These are phyloP conservation scores for Arthrobotrys sphaeroides DNA, from an alignment of 2,329 filamentous ascomycete species.

Conservation along the genomic window DNA sequence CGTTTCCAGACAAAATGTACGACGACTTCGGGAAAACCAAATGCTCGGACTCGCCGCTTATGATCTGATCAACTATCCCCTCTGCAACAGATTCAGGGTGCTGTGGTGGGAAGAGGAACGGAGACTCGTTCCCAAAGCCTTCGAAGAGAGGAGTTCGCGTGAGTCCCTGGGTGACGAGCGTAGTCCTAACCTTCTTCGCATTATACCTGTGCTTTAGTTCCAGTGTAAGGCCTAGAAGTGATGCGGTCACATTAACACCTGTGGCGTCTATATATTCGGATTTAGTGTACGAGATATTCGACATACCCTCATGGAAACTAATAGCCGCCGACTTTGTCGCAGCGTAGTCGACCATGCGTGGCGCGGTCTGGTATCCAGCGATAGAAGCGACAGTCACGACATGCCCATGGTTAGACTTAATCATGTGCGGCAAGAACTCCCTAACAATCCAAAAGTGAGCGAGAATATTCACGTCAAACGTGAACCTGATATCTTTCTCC, in stretches of 20 bases:
- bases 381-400: constrained; percentile 75
- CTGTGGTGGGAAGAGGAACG: constrained; percentile 67
- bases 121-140: constrained; percentile 66
- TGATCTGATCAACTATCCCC: constrained; percentile 70
- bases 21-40: constrained; percentile 67
- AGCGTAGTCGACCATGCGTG: constrained; percentile 74
- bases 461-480: constrained; percentile 76
- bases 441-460: constrained; percentile 74
- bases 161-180: constrained; percentile 73
- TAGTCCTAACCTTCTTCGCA: constrained; percentile 72
- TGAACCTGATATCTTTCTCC: constrained; percentile 71
- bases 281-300: constrained; percentile 48
- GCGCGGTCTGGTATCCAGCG: constrained; percentile 70
- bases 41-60: constrained; percentile 69
- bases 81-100: constrained; percentile 73
- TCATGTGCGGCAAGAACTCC: constrained; percentile 74
- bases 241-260: not conserved
- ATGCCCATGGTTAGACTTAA: constrained; percentile 74
- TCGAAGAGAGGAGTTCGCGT: constrained; percentile 71
- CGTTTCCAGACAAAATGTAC: constrained; percentile 62
- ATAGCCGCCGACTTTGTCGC: constrained; percentile 73
- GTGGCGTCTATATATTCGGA: constrained; percentile 58
- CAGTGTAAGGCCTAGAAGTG: constrained; percentile 63
- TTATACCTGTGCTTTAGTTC: constrained; percentile 71
- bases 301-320: constrained; percentile 71